phyloP scores from a whole-genome alignment of 345 rosid genomes.

The Sisymbrium altissimum region DNA sequence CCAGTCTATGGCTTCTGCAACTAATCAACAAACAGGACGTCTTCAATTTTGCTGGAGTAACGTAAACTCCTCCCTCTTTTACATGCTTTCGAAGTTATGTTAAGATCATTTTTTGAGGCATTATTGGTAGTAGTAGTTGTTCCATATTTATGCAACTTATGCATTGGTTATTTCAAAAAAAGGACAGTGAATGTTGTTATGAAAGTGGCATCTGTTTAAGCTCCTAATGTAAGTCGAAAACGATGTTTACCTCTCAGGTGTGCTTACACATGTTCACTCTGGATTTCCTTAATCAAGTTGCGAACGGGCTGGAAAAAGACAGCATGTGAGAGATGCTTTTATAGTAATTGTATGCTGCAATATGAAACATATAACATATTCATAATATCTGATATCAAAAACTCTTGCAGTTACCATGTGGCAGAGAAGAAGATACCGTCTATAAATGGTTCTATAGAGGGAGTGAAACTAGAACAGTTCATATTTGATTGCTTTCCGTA shows the following conservation, averaged over 20 bases:
- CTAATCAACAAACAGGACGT: constrained; percentile 91
- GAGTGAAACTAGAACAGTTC: constrained; percentile 91
- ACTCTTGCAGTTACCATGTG: constrained; percentile 59
- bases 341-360: background rate
- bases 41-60: constrained; percentile 99
- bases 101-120: background rate
- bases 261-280: constrained; percentile 96
- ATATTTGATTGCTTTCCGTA: constrained; percentile 93
- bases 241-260: constrained; percentile 50
- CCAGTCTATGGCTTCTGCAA: constrained; percentile 73
- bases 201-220: background rate
- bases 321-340: constrained; percentile 56
- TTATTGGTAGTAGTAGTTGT: background rate
- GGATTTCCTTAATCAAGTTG: constrained; percentile 98
- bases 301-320: constrained; percentile 92
- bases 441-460: constrained; percentile 65
- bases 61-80: constrained; percentile 41
- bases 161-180: background rate
- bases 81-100: background rate
- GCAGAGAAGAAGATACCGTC: constrained; percentile 97
- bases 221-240: constrained; percentile 2
- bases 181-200: background rate
- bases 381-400: background rate
- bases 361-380: background rate
- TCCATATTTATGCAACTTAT: background rate